Evolutionary conservation across 1,284 basidiomycete genomes (phyloP).

Genomic region (Cystobasidium sp.): DNA sequence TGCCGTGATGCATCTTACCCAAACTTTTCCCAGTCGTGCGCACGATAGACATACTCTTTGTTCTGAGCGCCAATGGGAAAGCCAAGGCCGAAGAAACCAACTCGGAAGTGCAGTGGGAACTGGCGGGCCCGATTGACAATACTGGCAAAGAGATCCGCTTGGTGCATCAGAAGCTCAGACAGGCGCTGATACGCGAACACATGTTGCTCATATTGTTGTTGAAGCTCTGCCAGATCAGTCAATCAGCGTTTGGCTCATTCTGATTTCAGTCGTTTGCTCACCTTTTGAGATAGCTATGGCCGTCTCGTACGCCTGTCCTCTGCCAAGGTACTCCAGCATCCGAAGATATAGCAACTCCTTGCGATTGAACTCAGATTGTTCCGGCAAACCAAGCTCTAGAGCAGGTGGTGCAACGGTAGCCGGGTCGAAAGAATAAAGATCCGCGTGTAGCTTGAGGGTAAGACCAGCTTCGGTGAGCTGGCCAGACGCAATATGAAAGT

Average conservation of each 20-base stretch:
- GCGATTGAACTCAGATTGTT: conserved; percentile 90
- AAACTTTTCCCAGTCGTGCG: conserved; percentile 87
- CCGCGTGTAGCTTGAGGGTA: conserved; percentile 89
- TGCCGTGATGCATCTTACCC: conserved; percentile 59
- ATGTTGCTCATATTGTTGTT: conserved; percentile 77
- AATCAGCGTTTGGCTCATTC: background rate
- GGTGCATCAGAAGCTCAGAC: conserved; percentile 80
- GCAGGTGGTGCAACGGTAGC: conserved; percentile 71
- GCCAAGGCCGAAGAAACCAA: conserved; percentile 82
- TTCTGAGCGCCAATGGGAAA: conserved; percentile 81
- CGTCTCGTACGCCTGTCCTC: conserved; percentile 94
- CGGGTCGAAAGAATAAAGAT: conserved; percentile 80
- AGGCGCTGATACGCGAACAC: conserved; percentile 87
- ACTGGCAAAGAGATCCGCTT: conserved; percentile 76
- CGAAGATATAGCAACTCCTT: conserved; percentile 67
- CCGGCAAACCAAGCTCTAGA: conserved; percentile 70
- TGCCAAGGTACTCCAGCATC: conserved; percentile 61
- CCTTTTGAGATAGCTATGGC: conserved; percentile 86
- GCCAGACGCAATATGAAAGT: conserved; percentile 63
- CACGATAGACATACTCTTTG: conserved; percentile 89
- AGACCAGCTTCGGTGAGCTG: conserved; percentile 73
- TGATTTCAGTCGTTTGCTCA: background rate
- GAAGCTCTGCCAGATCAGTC: conserved; percentile 59
- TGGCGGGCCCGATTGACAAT: conserved; percentile 81
- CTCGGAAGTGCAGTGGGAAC: conserved; percentile 89